Evolutionary conservation across 768 basidiomycete species (phyloP).

Genomic region (Russula ochroleuca): DNA sequence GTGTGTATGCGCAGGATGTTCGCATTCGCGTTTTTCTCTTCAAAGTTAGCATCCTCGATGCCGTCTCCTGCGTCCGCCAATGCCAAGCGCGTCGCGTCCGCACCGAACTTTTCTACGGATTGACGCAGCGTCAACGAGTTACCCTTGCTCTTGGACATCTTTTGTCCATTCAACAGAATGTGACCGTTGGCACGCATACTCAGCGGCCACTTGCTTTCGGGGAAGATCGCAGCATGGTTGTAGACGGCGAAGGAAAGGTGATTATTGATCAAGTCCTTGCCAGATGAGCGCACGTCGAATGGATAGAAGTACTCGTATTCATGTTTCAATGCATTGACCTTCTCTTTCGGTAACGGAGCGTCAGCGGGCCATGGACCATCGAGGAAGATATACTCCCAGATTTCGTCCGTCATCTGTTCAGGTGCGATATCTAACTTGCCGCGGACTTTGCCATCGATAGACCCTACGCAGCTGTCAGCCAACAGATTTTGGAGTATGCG

Average conservation of each 20-base stretch:
- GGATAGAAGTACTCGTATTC: constrained; percentile 98
- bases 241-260: constrained; percentile 93
- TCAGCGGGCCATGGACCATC: constrained; percentile 68
- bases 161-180: constrained; percentile 94
- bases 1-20: constrained; percentile 93
- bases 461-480: constrained; percentile 41
- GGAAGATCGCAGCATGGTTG: constrained; percentile 92
- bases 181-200: constrained; percentile 96
- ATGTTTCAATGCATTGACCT: constrained; percentile 79
- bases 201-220: constrained; percentile 82
- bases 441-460: constrained; percentile 70
- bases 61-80: constrained; percentile 98
- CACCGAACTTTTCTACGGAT: constrained; percentile 90
- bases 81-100: constrained; percentile 87
- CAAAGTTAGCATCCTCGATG: constrained; percentile 98
- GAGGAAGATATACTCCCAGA: constrained; percentile 93
- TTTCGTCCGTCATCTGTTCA: constrained; percentile 94
- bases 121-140: constrained; percentile 91
- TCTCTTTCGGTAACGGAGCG: constrained; percentile 65
- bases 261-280: constrained; percentile 94
- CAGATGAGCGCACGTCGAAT: constrained; percentile 95
- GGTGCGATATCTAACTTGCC: constrained; percentile 83
- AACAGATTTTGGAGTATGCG: not conserved
- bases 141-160: constrained; percentile 97
- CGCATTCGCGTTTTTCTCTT: constrained; percentile 96